These are phyloP conservation scores for Fusarium sp. DNA, from an alignment of 2,329 filamentous ascomycete genomes.

Conservation along the genomic window DNA sequence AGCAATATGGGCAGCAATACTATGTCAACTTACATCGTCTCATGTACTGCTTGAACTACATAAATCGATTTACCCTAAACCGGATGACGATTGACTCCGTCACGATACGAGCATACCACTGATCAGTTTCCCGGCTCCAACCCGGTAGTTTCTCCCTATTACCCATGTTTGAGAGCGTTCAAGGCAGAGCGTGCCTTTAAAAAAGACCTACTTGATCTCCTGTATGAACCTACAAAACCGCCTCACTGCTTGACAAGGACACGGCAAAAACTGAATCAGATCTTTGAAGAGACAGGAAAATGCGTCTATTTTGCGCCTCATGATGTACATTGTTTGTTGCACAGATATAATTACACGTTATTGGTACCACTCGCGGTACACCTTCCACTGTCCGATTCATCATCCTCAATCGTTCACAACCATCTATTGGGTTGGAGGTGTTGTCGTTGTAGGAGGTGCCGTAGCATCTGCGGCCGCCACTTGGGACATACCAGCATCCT, in stretches of 20 bases:
- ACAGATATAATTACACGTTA: slow-evolving; percentile 54
- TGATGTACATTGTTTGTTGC: slow-evolving; percentile 53
- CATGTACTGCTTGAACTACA: not conserved
- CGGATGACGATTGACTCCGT: no score
- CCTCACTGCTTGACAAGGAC: not conserved
- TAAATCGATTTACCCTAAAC: no score
- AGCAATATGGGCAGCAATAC: not conserved
- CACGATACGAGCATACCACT: not conserved
- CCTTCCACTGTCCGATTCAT: slow-evolving; percentile 29
- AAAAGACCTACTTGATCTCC: not conserved
- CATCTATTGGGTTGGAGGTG: slow-evolving; percentile 41
- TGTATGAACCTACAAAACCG: not conserved
- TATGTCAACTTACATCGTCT: not conserved
- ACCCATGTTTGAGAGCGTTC: not conserved
- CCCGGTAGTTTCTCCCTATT: not conserved
- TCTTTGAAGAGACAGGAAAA: slow-evolving; percentile 38
- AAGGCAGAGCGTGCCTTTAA: not conserved
- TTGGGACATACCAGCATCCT: slow-evolving; percentile 57
- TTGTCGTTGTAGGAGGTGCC: slow-evolving; percentile 37
- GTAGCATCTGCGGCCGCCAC: slow-evolving; percentile 42
- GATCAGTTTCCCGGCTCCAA: not conserved
- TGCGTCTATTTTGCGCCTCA: slow-evolving; percentile 51
- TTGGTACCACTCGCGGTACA: slow-evolving; percentile 40
- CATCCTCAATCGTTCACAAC: slow-evolving; percentile 6
- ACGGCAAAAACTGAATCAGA: not conserved